phyloP scores from a whole-genome alignment of 2,329 filamentous ascomycete species.

The Penicillium oxalicum region DNA sequence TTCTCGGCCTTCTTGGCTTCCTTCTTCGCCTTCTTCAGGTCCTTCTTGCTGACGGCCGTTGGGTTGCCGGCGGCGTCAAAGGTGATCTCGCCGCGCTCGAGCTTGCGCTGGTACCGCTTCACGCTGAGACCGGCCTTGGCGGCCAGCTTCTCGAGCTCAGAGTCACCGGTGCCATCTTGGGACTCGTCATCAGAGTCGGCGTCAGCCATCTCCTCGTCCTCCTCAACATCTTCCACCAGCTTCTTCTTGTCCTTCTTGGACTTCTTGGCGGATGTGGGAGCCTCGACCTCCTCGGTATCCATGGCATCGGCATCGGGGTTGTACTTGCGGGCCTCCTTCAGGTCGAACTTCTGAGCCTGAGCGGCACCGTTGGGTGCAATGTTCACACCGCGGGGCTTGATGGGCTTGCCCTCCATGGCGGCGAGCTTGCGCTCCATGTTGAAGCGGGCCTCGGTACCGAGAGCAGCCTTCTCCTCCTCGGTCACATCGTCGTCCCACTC shows the following conservation, averaged over 20 bases:
- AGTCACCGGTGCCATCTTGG: slow-evolving; percentile 26
- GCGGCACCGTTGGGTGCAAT: slow-evolving; percentile 68
- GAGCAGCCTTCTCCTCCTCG: slow-evolving; percentile 79
- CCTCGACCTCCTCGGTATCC: slow-evolving; percentile 49
- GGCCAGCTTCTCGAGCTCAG: slow-evolving; percentile 54
- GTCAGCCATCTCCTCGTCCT: slow-evolving; percentile 41
- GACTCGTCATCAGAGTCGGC: slow-evolving; percentile 27
- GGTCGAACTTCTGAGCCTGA: slow-evolving; percentile 65
- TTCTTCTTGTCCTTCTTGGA: slow-evolving; percentile 45
- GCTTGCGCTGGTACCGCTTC: slow-evolving; percentile 72
- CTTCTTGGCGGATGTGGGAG: slow-evolving; percentile 45
- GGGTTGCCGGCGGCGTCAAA: slow-evolving; percentile 61
- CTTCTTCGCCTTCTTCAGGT: slow-evolving; percentile 66
- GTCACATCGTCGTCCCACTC: slow-evolving; percentile 72
- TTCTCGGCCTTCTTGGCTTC: slow-evolving; percentile 51
- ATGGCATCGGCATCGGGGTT: slow-evolving; percentile 90
- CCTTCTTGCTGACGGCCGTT: slow-evolving; percentile 66
- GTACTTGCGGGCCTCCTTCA: slow-evolving; percentile 92
- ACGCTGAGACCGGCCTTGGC: slow-evolving; percentile 63
- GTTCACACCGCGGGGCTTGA: slow-evolving; percentile 67
- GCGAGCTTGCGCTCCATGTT: slow-evolving; percentile 47
- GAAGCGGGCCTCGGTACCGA: slow-evolving; percentile 59
- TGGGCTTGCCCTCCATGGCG: slow-evolving; percentile 78
- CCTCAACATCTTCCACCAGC: slow-evolving; percentile 40
- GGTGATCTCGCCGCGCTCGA: slow-evolving; percentile 67